Conservation (phyloP, 2,329 filamentous ascomycete species). For the Rhynchosporium graminicola region DNA sequence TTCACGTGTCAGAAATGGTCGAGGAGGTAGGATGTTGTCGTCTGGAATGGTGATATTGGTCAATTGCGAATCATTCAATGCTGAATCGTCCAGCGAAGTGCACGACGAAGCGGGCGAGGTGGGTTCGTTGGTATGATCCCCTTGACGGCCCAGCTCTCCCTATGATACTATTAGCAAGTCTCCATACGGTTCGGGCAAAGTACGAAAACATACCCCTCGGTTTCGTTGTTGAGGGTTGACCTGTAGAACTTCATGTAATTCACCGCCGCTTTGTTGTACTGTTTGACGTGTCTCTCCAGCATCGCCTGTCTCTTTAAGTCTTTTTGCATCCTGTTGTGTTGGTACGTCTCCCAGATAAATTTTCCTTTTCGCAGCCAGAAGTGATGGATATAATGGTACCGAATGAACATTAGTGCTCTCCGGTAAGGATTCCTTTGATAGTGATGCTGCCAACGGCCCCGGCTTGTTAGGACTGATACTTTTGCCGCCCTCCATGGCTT, state of each 20-base stretch:
- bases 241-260: neutral
- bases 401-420: neutral
- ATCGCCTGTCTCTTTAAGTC: conserved; percentile 1
- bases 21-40: conserved; percentile 9
- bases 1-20: conserved; percentile 16
- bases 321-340: neutral
- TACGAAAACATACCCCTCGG: neutral
- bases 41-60: conserved; percentile 34
- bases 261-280: neutral
- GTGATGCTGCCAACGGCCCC: conserved; percentile 3
- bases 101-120: conserved; percentile 17
- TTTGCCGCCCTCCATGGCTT: conserved; percentile 5
- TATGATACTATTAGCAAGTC: neutral
- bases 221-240: neutral
- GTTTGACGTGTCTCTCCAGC: neutral
- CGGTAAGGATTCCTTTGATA: conserved; percentile 3
- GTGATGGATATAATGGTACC: neutral
- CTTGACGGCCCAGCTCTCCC: neutral
- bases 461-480: conserved; percentile 17
- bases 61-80: conserved; percentile 33
- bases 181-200: no score
- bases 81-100: conserved; percentile 19
- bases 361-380: conserved; percentile 14
- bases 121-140: conserved; percentile 1
- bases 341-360: neutral